Evolutionary conservation across 2,329 filamentous ascomycete genomes (phyloP).

Genomic region (Remersonia thermophila): DNA sequence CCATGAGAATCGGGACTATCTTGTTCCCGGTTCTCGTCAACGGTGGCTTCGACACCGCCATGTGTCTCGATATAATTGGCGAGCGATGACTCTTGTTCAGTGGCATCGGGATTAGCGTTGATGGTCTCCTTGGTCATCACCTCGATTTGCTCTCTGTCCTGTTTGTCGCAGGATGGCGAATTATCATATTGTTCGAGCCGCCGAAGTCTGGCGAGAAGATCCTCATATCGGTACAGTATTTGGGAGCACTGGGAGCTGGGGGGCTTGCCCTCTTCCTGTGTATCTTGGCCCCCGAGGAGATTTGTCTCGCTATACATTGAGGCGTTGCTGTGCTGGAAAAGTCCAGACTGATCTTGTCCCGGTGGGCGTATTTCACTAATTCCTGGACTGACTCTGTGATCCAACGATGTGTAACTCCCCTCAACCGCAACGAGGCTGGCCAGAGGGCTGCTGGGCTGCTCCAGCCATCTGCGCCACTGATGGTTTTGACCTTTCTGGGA

Average conservation of each 20-base stretch:
- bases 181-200: slow-evolving; percentile 1
- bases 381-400: slow-evolving; percentile 11
- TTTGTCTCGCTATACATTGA: too few relatives aligned
- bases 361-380: slow-evolving; percentile 11
- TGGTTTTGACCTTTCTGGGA: slow-evolving; percentile 17
- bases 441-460: slow-evolving; percentile 7
- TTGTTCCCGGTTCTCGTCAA: not conserved
- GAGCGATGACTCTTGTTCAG: not conserved
- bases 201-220: slow-evolving; percentile 5
- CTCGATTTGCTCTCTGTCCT: not conserved
- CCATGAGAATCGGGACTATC: not conserved
- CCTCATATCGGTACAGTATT: slow-evolving; percentile 9
- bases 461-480: slow-evolving; percentile 18
- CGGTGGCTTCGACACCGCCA: not conserved
- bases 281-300: not conserved
- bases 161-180: not conserved
- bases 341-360: not conserved
- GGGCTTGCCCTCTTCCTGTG: not conserved
- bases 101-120: not conserved
- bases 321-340: not conserved
- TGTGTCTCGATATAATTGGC: not conserved
- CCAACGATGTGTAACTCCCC: slow-evolving; percentile 1
- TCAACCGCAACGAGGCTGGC: slow-evolving; percentile 6
- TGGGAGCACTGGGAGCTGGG: slow-evolving; percentile 8
- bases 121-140: not conserved